These are phyloP conservation scores for Annona cherimola DNA, from an alignment of 164 flowering plant species.

Conservation along the genomic window DNA sequence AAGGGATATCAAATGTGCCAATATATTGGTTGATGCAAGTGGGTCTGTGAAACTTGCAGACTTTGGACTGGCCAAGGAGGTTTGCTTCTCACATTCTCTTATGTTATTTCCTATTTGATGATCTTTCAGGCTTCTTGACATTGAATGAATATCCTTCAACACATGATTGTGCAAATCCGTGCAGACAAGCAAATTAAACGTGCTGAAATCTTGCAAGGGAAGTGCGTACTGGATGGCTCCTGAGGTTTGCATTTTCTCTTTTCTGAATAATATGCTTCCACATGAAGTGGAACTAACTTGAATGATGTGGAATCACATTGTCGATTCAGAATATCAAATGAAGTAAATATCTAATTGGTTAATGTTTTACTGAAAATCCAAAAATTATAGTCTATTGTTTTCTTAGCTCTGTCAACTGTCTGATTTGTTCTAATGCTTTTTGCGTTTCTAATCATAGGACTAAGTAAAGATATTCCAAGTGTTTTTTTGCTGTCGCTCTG, in stretches of 20 bases:
- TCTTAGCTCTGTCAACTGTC: too few species aligned
- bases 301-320: not conserved
- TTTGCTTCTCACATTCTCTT: slow-evolving; percentile 12
- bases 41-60: slow-evolving; percentile 96
- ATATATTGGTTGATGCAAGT: slow-evolving; percentile 79
- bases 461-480: not conserved
- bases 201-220: slow-evolving; percentile 86
- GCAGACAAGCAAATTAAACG: slow-evolving; percentile 79
- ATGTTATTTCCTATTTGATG: slow-evolving; percentile 2
- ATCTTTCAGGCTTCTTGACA: slow-evolving; percentile 3
- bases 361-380: not conserved
- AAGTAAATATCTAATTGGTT: not conserved
- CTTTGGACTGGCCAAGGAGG: slow-evolving; percentile 97
- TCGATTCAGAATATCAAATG: not conserved
- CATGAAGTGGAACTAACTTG: not conserved
- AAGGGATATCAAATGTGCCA: slow-evolving; percentile 98
- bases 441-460: not conserved
- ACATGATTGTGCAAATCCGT: slow-evolving; percentile 6
- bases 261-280: not conserved
- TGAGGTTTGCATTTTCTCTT: slow-evolving; percentile 54
- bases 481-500: too few species aligned
- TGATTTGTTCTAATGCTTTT: not conserved
- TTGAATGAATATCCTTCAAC: not conserved
- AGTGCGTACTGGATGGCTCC: slow-evolving; percentile 99
- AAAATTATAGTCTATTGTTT: not conserved